These are phyloP conservation scores for Allium cepa DNA, from an alignment of 106 monocot species.

Conservation along the genomic window DNA sequence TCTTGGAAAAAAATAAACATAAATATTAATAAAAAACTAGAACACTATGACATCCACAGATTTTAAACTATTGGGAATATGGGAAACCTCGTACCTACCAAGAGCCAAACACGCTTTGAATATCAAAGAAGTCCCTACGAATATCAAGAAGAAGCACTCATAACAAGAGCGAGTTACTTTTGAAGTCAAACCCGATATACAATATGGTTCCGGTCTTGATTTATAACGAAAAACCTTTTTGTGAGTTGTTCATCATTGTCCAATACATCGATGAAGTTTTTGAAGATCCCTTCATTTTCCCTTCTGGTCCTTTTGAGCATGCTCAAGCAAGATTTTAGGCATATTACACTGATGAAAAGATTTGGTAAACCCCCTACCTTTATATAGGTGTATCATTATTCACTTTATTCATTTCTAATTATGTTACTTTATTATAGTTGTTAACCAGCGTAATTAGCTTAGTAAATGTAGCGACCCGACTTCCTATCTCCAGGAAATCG, in stretches of 20 bases:
- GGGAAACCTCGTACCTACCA: too few species aligned
- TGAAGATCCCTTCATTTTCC: conserved; percentile 7
- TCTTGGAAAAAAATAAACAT: too few species aligned
- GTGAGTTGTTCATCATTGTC: conserved; percentile 16
- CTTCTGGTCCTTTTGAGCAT: conserved; percentile 12
- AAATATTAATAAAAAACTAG: too few species aligned
- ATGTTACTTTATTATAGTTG: neutral
- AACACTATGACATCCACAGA: too few species aligned
- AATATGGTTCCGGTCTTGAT: neutral
- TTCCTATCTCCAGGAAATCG: too few species aligned
- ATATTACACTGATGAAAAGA: conserved; percentile 16
- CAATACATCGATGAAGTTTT: conserved; percentile 22
- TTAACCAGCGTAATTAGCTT: neutral
- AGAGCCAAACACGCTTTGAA: too few species aligned
- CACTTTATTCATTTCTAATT: neutral
- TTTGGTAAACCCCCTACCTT: neutral
- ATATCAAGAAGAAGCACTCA: too few species aligned
- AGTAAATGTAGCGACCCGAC: too few species aligned
- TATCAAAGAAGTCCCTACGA: too few species aligned
- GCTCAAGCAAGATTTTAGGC: conserved; percentile 23
- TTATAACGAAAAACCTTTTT: conserved; percentile 15
- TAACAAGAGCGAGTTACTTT: too few species aligned
- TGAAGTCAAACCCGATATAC: too few species aligned
- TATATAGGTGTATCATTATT: neutral
- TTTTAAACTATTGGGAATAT: too few species aligned